Conservation (phyloP, 257 asterid genomes). For the Jacaranda copaia region DNA sequence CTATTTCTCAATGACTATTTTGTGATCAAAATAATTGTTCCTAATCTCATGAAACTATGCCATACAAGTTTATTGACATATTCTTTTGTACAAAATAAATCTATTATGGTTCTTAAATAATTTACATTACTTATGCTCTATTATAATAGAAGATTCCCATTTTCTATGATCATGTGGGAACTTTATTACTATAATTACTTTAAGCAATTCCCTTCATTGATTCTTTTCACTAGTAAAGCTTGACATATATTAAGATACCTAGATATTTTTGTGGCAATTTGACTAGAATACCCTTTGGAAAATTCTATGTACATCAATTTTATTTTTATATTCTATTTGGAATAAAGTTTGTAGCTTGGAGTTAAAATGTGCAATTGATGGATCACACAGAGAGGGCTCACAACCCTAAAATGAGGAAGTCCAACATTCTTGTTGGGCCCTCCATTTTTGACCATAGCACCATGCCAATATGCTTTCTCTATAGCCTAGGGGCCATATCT, state of each 20-base stretch:
- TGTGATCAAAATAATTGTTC: too few species aligned
- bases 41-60: too few species aligned
- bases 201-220: too few species aligned
- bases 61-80: too few species aligned
- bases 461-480: neutral
- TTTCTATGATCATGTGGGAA: too few species aligned
- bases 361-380: slow-evolving; percentile 23
- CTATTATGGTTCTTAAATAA: too few species aligned
- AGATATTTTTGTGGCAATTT: neutral
- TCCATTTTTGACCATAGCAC: neutral
- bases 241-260: neutral
- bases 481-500: neutral
- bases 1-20: too few species aligned
- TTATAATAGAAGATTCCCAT: too few species aligned
- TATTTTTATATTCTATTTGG: slow-evolving; percentile 6
- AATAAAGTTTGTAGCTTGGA: slow-evolving; percentile 27
- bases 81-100: too few species aligned
- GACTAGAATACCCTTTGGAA: neutral
- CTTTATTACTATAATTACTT: neutral
- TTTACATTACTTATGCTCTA: too few species aligned
- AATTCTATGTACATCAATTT: neutral
- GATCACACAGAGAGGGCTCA: slow-evolving; percentile 21
- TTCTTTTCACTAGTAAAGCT: neutral
- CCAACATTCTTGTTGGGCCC: slow-evolving; percentile 27
- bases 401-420: neutral